A percentile compares a stretch with the other conserved stretches of the same genome.
phyloP scores from a whole-genome alignment of 2,329 filamentous ascomycete genomes.

The Cercospora citrullina region DNA sequence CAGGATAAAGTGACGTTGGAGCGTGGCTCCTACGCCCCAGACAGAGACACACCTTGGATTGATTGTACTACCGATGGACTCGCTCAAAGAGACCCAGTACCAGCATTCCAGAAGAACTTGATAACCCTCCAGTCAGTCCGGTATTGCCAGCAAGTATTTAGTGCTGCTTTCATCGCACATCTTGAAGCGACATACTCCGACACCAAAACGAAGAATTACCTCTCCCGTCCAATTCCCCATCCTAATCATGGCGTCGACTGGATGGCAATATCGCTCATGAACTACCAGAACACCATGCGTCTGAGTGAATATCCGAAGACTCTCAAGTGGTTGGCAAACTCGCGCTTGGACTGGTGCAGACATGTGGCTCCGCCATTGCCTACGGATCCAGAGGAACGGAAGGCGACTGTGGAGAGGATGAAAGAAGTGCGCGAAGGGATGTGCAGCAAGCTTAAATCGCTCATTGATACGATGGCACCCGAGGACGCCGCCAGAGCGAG shows the following conservation, averaged over 20 bases:
- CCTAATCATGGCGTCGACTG: background rate
- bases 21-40: constrained; percentile 7
- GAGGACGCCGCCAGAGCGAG: background rate
- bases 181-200: constrained; percentile 20
- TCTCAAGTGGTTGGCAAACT: background rate
- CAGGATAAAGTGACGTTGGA: constrained; percentile 15
- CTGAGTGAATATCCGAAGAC: background rate
- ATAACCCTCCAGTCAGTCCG: constrained; percentile 28
- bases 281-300: background rate
- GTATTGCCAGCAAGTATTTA: constrained; percentile 28
- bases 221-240: background rate
- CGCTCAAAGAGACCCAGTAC: constrained; percentile 15
- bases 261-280: background rate
- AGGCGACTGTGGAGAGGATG: background rate
- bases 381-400: background rate
- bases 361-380: background rate
- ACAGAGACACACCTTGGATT: constrained; percentile 22
- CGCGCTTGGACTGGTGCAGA: background rate
- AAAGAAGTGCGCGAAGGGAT: background rate
- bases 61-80: constrained; percentile 27
- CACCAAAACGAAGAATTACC: background rate
- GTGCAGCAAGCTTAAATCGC: background rate
- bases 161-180: constrained; percentile 28
- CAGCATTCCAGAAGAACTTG: constrained; percentile 18
- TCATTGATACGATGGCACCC: background rate